Evolutionary conservation across 768 basidiomycete species (phyloP), one percentile per base, ranked within the genome.

Genomic region (Mycena epipterygia): DNA sequence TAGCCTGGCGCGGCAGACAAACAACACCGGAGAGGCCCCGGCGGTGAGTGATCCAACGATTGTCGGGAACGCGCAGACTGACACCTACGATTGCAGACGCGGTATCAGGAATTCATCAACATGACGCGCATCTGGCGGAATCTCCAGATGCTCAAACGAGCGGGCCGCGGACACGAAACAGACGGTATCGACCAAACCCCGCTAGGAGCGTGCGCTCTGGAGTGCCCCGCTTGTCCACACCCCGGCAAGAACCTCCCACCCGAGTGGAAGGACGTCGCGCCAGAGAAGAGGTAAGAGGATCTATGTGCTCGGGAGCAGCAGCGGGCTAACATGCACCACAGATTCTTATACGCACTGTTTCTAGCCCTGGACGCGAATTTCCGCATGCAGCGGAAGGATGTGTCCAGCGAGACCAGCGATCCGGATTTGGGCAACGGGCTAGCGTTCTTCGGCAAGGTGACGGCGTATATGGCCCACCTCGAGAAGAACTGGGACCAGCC

Each of bases 161-260:
- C 58, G 19, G 77, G 74, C 3, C 23, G 71, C 5, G 75, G 62
- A 11, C 64, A 78, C 32, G 68, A 76, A 32, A 68, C 74, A 1
- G 41, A n/a, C 6, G 77, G 77, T 2, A 30, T 76, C 27, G 52
- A 27, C 19, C 7, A 8, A 0, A 73, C 76, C 3, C 11, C 23
- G 23, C 60, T 60, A 5, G 79, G 79, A 1, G 67, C 64, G 5
- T 75, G 72, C 29, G 69, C 68, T 0, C 41, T 79, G 2, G 8
- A 64, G 16, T 79, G 78, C 49, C 76, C 77, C 6, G 78, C 78
- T 0, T 79, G 77, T 44, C 78, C 75, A 0, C 76, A 79, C 12
- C 78, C 78, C 0, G 76, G 73, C 2, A 70, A 53, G 5, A 77
- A 79, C 48, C 44, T 78, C 3, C 77, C 76, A 0, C 51, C 56